phyloP scores from a whole-genome alignment of 129 eudicot species.

The Calendula officinalis region DNA sequence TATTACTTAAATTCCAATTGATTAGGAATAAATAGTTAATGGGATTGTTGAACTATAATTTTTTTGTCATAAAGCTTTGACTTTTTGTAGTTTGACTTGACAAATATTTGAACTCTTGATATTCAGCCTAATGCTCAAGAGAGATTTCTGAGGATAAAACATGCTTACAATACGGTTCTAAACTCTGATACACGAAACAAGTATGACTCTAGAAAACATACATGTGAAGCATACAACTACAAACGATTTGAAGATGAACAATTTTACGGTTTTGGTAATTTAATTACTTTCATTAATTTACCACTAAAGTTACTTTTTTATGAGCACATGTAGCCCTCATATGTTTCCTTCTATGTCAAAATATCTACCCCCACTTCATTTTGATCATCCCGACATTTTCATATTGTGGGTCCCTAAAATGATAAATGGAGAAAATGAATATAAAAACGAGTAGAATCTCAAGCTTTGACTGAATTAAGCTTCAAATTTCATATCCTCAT shows the following conservation, averaged over 20 bases:
- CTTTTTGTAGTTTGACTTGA: background rate
- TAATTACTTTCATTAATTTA: background rate
- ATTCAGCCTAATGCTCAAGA: constrained; percentile 79
- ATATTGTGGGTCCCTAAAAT: constrained; percentile 24
- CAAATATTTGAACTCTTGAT: constrained; percentile 21
- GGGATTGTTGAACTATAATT: background rate
- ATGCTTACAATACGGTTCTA: constrained; percentile 77
- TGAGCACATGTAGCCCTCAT: background rate
- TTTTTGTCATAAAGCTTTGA: constrained; percentile 1
- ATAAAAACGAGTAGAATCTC: constrained; percentile 10
- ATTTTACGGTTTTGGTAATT: constrained; percentile 86
- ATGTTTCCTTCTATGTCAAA: constrained; percentile 1
- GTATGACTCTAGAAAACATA: constrained; percentile 47
- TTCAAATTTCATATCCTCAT: constrained; percentile 44
- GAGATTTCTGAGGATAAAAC: constrained; percentile 92
- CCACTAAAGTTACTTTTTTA: background rate
- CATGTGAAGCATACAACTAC: constrained; percentile 50
- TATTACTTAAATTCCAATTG: background rate
- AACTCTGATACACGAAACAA: constrained; percentile 61
- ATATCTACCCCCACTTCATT: background rate
- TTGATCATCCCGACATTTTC: constrained; percentile 20
- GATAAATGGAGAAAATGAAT: constrained; percentile 1
- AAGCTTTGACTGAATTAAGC: constrained; percentile 19
- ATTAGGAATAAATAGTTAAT: background rate
- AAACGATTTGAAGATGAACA: constrained; percentile 62